Conservation (phyloP, 164 flowering plant species). For the Annona squamosa region DNA sequence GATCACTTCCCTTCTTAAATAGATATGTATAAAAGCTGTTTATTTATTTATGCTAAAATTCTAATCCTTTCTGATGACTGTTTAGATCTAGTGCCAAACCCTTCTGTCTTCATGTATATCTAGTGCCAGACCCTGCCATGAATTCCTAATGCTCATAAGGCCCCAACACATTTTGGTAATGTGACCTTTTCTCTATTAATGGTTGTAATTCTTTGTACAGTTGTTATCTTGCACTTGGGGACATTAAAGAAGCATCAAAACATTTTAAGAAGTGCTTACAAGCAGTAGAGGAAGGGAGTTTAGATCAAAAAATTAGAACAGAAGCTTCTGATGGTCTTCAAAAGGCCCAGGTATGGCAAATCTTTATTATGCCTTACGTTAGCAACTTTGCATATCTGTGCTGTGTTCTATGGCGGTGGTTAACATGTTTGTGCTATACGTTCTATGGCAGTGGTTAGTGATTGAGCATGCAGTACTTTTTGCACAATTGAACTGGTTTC, state of each 20-base stretch:
- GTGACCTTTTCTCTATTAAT: not conserved
- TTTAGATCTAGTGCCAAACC: too few relatives aligned
- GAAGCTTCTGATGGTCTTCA: conserved; percentile 85
- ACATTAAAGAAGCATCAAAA: conserved; percentile 57
- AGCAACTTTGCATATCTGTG: not conserved
- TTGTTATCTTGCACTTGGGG: conserved; percentile 83
- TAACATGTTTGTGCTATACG: too few relatives aligned
- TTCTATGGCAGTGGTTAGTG: too few relatives aligned
- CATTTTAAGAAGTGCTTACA: conserved; percentile 50
- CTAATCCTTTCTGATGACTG: too few relatives aligned
- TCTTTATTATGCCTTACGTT: conserved; percentile 1
- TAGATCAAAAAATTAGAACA: conserved; percentile 55
- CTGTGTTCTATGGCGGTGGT: too few relatives aligned
- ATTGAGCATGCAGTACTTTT: too few relatives aligned
- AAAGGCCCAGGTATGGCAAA: conserved; percentile 58
- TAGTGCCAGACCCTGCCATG: too few relatives aligned
- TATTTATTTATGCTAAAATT: too few relatives aligned
- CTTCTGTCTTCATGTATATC: too few relatives aligned
- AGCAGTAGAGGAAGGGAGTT: conserved; percentile 39
- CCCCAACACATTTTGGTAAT: too few relatives aligned
- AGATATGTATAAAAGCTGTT: not conserved
- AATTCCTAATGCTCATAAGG: too few relatives aligned
- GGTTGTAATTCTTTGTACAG: conserved; percentile 26
- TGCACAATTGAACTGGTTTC: too few relatives aligned
- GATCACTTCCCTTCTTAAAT: not conserved